Conservation (phyloP, 192 early-diverging fungal genomes). For the Gamsiella multidivaricata region DNA sequence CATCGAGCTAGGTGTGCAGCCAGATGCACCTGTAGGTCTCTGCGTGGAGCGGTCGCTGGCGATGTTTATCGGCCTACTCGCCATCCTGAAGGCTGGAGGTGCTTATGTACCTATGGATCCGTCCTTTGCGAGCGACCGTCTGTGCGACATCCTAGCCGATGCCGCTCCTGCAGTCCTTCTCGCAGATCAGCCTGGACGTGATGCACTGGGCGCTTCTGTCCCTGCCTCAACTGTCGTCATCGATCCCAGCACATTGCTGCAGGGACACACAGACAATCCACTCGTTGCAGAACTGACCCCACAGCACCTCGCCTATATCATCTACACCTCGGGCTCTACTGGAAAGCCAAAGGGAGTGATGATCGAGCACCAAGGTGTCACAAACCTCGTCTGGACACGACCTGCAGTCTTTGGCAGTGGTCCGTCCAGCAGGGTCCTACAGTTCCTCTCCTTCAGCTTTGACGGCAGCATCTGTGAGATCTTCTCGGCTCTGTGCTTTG, state of each 20-base stretch:
- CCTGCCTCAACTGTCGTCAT: not conserved
- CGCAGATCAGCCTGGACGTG: too few species aligned
- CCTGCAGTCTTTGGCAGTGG: too few species aligned
- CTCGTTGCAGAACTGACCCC: too few species aligned
- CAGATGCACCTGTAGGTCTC: not conserved
- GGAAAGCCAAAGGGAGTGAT: too few species aligned
- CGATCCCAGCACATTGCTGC: too few species aligned
- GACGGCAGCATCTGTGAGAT: conserved; percentile 14
- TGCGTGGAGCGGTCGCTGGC: not conserved
- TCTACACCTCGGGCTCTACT: too few species aligned
- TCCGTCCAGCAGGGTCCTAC: not conserved
- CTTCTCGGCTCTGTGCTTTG: conserved; percentile 6
- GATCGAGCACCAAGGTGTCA: too few species aligned
- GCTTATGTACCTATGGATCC: conserved; percentile 48
- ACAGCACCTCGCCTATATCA: too few species aligned
- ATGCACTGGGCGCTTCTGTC: not conserved
- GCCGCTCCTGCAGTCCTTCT: not conserved
- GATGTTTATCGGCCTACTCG: conserved; percentile 31
- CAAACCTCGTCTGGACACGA: not conserved
- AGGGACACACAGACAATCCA: not conserved
- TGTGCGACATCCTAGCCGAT: conserved; percentile 29
- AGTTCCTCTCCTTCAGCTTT: conserved; percentile 16
- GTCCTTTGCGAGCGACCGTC: conserved; percentile 27
- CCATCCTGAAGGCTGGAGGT: conserved; percentile 38
- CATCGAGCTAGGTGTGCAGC: not conserved